Evolutionary conservation across 306 rosid genomes (phyloP).

Genomic region (Pterocarpus santalinus): DNA sequence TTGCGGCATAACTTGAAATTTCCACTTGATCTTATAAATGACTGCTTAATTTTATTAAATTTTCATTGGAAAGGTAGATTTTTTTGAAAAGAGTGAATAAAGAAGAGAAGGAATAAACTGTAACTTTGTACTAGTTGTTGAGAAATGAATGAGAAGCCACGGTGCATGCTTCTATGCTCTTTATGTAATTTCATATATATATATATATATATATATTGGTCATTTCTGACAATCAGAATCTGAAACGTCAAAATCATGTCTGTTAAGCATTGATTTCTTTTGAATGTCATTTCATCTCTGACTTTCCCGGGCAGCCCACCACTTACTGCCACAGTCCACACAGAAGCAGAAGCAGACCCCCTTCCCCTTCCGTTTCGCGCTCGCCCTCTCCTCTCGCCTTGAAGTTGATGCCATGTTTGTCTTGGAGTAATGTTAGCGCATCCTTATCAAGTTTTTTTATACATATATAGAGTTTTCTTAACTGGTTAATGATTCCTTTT

Average conservation of each 20-base stretch:
- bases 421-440: not conserved
- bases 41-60: too few species aligned
- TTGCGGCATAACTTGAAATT: too few species aligned
- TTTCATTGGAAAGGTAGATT: too few species aligned
- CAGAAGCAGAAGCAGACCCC: conserved; percentile 26
- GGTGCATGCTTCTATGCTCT: not conserved
- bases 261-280: conserved; percentile 68
- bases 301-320: conserved; percentile 38
- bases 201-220: not conserved
- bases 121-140: not conserved
- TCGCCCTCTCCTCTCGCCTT: conserved; percentile 41
- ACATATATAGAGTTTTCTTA: too few species aligned
- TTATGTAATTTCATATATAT: not conserved
- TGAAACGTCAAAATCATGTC: conserved; percentile 94
- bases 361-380: conserved; percentile 58
- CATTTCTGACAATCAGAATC: conserved; percentile 84
- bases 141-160: not conserved
- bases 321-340: conserved; percentile 37
- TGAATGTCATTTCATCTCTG: conserved; percentile 73
- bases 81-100: too few species aligned
- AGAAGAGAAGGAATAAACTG: too few species aligned
- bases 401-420: conserved; percentile 42
- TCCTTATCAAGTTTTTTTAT: too few species aligned
- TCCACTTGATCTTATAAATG: too few species aligned
- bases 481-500: too few species aligned